Conservation (phyloP, 441 rosid genomes). For the Bocquillonia castaneifolia region DNA sequence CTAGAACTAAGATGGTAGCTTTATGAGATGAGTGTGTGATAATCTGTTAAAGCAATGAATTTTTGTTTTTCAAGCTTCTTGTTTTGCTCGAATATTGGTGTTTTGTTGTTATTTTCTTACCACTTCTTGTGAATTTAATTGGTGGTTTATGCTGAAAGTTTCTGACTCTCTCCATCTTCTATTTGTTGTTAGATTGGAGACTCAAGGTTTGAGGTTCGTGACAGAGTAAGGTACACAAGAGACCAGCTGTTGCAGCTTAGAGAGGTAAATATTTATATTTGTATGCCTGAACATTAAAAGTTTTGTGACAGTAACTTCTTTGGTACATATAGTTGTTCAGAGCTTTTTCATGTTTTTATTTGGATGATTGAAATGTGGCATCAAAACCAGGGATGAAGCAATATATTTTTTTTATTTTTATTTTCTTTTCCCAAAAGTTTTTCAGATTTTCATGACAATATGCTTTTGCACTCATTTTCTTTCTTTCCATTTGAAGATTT, state of each 20-base stretch:
- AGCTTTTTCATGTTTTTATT: no score
- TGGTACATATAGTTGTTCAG: no score
- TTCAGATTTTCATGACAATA: no score
- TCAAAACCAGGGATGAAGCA: background rate
- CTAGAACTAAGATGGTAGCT: no score
- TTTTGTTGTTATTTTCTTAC: background rate
- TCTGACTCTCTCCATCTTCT: conserved; percentile 15
- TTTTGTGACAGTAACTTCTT: background rate
- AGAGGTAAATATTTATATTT: conserved; percentile 41
- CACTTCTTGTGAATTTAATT: background rate
- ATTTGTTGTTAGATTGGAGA: conserved; percentile 55
- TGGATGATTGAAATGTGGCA: background rate
- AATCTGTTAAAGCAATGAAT: no score
- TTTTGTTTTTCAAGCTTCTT: background rate
- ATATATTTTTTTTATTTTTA: background rate
- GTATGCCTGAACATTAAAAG: background rate
- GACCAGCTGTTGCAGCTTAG: conserved; percentile 68
- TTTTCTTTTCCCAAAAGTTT: background rate
- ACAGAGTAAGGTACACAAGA: conserved; percentile 54
- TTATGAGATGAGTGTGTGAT: no score
- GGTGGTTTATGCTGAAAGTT: conserved; percentile 10
- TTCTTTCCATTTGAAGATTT: background rate
- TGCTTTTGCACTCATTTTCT: background rate
- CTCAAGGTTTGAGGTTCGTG: conserved; percentile 55
- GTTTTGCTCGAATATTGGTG: background rate